phyloP scores from a whole-genome alignment of 768 basidiomycete genomes.

The Leccinellum albellum region DNA sequence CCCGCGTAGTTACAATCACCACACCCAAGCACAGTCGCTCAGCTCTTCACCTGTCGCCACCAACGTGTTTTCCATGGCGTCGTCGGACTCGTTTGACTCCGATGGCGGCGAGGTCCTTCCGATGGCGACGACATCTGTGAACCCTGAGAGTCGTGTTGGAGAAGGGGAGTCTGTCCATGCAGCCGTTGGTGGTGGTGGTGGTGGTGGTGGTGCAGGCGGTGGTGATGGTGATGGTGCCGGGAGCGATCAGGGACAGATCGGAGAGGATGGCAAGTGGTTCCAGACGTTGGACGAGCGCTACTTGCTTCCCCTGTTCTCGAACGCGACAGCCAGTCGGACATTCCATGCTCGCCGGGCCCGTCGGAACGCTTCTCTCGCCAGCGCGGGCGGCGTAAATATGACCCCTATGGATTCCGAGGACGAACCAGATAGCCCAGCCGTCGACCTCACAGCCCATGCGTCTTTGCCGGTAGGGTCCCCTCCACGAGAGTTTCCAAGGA shows the following conservation, averaged over 20 bases:
- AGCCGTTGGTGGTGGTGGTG: neutral
- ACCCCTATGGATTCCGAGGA: constrained; percentile 34
- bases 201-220: neutral
- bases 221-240: neutral
- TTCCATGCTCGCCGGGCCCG: constrained; percentile 77
- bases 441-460: constrained; percentile 38
- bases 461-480: constrained; percentile 1
- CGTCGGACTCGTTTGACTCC: constrained; percentile 75
- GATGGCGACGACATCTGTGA: constrained; percentile 52
- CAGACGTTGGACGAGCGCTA: constrained; percentile 93
- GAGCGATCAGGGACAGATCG: constrained; percentile 15
- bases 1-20: constrained; percentile 59
- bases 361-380: constrained; percentile 35
- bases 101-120: constrained; percentile 77
- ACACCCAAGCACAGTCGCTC: constrained; percentile 28
- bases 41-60: constrained; percentile 17
- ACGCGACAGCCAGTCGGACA: constrained; percentile 82
- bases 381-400: too few relatives aligned
- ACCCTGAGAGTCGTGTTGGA: constrained; percentile 14
- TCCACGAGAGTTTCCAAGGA: constrained; percentile 19
- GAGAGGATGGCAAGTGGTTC: constrained; percentile 92
- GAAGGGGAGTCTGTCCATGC: constrained; percentile 2
- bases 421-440: constrained; percentile 40
- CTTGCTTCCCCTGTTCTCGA: constrained; percentile 87
- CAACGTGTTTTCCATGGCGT: constrained; percentile 60